Conservation (phyloP, 352 stramenopile genomes). For the Globisporangium radiosum region DNA sequence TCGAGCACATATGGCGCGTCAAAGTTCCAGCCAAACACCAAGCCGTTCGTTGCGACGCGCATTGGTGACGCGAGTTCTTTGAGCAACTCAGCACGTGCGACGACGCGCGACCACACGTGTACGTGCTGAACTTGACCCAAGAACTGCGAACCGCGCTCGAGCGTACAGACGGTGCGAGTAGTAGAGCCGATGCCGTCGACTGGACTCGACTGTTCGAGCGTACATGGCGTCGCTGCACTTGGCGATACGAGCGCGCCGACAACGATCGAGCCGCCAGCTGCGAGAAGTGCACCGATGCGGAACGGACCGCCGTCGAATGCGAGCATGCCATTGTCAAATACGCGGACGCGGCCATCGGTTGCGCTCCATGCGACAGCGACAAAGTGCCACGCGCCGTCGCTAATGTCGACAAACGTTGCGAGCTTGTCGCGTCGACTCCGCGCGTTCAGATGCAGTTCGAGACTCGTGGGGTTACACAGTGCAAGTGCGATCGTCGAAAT, state of each 20-base stretch:
- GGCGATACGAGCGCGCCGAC: slow-evolving; percentile 33
- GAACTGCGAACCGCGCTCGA: slow-evolving; percentile 21
- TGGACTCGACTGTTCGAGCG: slow-evolving; percentile 1
- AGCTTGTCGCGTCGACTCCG: slow-evolving; percentile 21
- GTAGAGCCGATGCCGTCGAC: too few relatives aligned
- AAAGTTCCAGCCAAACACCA: slow-evolving; percentile 68
- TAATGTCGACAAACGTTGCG: slow-evolving; percentile 55
- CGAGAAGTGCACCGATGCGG: slow-evolving; percentile 23
- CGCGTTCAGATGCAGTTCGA: slow-evolving; percentile 45
- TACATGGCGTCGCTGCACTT: slow-evolving; percentile 3
- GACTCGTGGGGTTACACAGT: slow-evolving; percentile 53
- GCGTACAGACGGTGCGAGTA: slow-evolving; percentile 19
- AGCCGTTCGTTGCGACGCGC: slow-evolving; percentile 38
- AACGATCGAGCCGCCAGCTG: slow-evolving; percentile 29
- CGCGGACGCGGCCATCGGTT: slow-evolving; percentile 37
- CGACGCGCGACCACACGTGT: slow-evolving; percentile 44
- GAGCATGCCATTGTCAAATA: slow-evolving; percentile 70
- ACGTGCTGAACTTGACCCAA: slow-evolving; percentile 49
- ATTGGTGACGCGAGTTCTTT: slow-evolving; percentile 51
- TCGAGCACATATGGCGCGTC: slow-evolving; percentile 22
- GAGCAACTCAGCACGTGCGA: slow-evolving; percentile 40
- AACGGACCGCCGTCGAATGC: slow-evolving; percentile 64
- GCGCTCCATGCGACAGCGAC: slow-evolving; percentile 47
- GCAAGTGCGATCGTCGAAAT: slow-evolving; percentile 24
- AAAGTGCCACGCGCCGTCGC: slow-evolving; percentile 66